Evolutionary conservation across 306 rosid species (phyloP), one percentile per base, ranked within the genome.

Genomic region (Vicia villosa): DNA sequence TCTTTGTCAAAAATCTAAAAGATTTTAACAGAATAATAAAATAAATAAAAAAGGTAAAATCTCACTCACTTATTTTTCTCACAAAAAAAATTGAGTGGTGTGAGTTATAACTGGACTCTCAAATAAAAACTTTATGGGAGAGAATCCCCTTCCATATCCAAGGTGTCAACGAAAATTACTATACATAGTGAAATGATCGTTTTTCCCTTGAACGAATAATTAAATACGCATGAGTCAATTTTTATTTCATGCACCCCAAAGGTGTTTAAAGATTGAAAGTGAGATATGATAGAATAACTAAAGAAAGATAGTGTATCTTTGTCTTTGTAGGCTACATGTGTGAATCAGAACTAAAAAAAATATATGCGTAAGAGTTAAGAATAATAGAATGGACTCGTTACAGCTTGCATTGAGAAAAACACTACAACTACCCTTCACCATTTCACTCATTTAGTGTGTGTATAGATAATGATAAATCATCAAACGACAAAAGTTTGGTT

Each of bases 251-350:
- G 36, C 42, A 43, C 64, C 52, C 52, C 32, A 54, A 58, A 57
- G 50, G 10, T 66, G 2, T 54, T 43, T 26, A 1, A 69, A 65
- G 58, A 24, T 66, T 63, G 50, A n/a, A 22, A 12, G 30, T 49
- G 6, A 56, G 55, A 68, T 8, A 15, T 46, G 51, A 63, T 42
- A 10, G 1, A 52, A 60, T 43, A 58, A 49, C 15, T 32, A 62
- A n/a, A 24, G 72, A 83, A 70, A 71, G 98, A 83, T 93, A 87
- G 60, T 32, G 88, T 82, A 73, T 93, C 96, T 81, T 79, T 81
- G 66, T 93, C 97, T 80, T 24, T 82, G 65, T 71, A 46, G 96
- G 83, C 91, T 64, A 74, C 66, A 82, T 26, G 93, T 83, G 70
- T 45, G 81, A 63, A 75, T 92, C 97, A 58, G 3, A 57, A 74